Evolutionary conservation across 106 monocot genomes (phyloP).

Genomic region (Amphibolis antarctica): DNA sequence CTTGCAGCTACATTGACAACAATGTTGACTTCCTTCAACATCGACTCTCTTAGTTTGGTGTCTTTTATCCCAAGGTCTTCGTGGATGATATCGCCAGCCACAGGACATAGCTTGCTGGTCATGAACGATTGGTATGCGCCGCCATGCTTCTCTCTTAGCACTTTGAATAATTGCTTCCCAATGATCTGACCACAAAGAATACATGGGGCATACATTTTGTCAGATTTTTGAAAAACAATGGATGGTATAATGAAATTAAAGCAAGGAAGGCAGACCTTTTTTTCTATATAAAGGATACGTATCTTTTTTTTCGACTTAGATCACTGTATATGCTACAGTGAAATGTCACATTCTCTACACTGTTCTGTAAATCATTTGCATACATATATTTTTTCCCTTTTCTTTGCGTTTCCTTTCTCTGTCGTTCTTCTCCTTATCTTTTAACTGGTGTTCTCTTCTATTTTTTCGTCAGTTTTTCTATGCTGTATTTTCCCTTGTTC

Average conservation of each 20-base stretch:
- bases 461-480: no score
- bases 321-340: no score
- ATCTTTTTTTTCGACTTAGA: background rate
- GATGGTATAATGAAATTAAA: no score
- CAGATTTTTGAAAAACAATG: background rate
- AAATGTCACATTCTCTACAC: no score
- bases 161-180: conserved; percentile 36
- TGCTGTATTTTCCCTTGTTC: no score
- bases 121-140: conserved; percentile 29
- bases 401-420: no score
- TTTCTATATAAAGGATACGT: background rate
- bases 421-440: no score
- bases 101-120: conserved; percentile 28
- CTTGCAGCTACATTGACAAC: conserved; percentile 53
- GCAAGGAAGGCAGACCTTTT: background rate
- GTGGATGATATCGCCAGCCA: conserved; percentile 39
- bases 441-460: no score
- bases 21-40: conserved; percentile 34
- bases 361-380: no score
- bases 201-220: background rate
- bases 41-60: conserved; percentile 8
- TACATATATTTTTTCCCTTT: no score
- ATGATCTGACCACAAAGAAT: conserved; percentile 25
- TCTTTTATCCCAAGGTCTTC: conserved; percentile 38
- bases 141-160: conserved; percentile 46